Percentiles rank a stretch among this genome's conserved stretches.
Evolutionary conservation across 805 yeast species (phyloP).

Genomic region (Zygosaccharomyces kombuchaensis): DNA sequence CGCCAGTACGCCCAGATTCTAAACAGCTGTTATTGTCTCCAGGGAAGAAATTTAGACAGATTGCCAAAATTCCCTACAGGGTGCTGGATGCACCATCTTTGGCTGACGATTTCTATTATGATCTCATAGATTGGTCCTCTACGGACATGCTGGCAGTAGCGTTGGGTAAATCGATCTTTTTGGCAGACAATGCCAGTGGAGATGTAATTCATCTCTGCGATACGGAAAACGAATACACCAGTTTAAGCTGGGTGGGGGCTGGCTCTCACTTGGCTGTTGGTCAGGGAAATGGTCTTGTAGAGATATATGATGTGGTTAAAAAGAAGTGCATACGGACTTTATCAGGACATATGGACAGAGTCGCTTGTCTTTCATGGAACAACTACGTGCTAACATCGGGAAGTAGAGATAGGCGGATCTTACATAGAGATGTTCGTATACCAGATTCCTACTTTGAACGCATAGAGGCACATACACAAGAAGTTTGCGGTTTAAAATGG

Average conservation of each 20-base stretch:
- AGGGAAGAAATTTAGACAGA: constrained; percentile 68
- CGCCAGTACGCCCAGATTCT: constrained; percentile 87
- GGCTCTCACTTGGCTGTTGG: constrained; percentile 96
- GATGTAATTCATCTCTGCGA: constrained; percentile 78
- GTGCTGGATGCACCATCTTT: constrained; percentile 95
- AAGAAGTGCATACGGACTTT: constrained; percentile 80
- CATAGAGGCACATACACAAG: constrained; percentile 78
- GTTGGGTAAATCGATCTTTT: constrained; percentile 76
- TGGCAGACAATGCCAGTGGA: constrained; percentile 87
- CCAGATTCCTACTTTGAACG: constrained; percentile 75
- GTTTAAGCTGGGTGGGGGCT: constrained; percentile 88
- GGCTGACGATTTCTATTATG: constrained; percentile 89
- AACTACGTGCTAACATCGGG: constrained; percentile 86
- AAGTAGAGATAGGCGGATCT: constrained; percentile 73
- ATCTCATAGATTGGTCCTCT: constrained; percentile 93
- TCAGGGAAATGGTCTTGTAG: constrained; percentile 78
- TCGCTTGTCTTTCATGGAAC: constrained; percentile 90
- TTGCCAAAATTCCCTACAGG: constrained; percentile 83
- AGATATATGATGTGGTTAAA: constrained; percentile 89
- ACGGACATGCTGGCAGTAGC: constrained; percentile 89
- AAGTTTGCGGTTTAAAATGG: constrained; percentile 96
- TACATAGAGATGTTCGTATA: constrained; percentile 87
- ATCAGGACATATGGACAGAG: constrained; percentile 86
- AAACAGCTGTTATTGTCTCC: constrained; percentile 79
- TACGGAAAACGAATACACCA: constrained; percentile 70